Conservation (phyloP, 2,329 filamentous ascomycete species). For the Bertia moriformis region DNA sequence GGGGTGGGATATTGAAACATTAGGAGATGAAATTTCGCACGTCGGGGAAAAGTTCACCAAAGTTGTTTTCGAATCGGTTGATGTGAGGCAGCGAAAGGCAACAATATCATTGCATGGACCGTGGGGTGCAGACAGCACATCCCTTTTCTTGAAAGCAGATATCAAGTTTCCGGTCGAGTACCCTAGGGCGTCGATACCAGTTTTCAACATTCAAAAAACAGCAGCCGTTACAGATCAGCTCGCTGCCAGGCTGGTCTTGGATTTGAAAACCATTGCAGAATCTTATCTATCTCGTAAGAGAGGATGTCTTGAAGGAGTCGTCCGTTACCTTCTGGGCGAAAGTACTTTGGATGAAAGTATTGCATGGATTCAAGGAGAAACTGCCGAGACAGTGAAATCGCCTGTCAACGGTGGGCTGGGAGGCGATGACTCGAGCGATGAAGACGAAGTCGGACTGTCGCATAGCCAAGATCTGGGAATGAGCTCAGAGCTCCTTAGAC, state of each 20-base stretch:
- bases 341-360: constrained; percentile 40
- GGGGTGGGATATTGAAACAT: constrained; percentile 30
- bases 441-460: constrained; percentile 14
- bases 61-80: constrained; percentile 41
- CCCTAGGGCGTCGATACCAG: constrained; percentile 30
- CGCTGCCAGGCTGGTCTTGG: constrained; percentile 32
- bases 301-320: constrained; percentile 44
- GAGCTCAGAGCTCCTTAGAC: constrained; percentile 33
- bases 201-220: constrained; percentile 40
- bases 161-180: constrained; percentile 43
- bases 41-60: constrained; percentile 46
- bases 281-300: constrained; percentile 33
- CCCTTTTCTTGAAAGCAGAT: constrained; percentile 38
- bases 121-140: constrained; percentile 35
- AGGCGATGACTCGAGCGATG: constrained; percentile 5
- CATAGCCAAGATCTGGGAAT: constrained; percentile 25
- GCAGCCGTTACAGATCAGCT: constrained; percentile 12
- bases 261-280: constrained; percentile 37
- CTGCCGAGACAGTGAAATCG: constrained; percentile 12
- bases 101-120: constrained; percentile 43
- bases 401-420: background rate
- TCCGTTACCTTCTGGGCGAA: constrained; percentile 46
- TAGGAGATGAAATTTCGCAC: constrained; percentile 45
- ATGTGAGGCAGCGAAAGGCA: constrained; percentile 34
- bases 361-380: constrained; percentile 8